Conservation (phyloP, 805 yeast species). For the Saccharomyces paradoxus region DNA sequence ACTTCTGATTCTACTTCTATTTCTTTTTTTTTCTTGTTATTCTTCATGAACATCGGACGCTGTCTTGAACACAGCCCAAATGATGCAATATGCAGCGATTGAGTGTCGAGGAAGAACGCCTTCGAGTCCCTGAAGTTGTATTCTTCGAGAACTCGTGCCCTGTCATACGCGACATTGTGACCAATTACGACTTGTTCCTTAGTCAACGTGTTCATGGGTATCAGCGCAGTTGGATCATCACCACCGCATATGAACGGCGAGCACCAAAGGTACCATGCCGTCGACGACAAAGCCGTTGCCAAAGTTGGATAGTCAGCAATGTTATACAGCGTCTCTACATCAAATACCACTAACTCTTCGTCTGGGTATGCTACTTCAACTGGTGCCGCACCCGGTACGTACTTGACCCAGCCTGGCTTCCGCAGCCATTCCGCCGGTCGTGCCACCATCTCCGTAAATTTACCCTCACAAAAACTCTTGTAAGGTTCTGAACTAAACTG, state of each 20-base stretch:
- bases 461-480: constrained; percentile 38
- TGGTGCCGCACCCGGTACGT: constrained; percentile 48
- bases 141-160: constrained; percentile 81
- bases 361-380: constrained; percentile 55
- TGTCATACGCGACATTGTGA: constrained; percentile 83
- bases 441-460: constrained; percentile 34
- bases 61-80: constrained; percentile 92
- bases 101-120: constrained; percentile 80
- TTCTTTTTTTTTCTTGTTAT: constrained; percentile 32
- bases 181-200: constrained; percentile 65
- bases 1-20: constrained; percentile 8
- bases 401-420: constrained; percentile 75
- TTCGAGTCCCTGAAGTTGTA: constrained; percentile 59
- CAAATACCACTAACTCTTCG: constrained; percentile 73
- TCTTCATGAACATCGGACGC: constrained; percentile 66
- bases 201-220: constrained; percentile 57
- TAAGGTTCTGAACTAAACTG: constrained; percentile 52
- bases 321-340: constrained; percentile 80
- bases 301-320: constrained; percentile 64
- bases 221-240: constrained; percentile 42
- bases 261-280: constrained; percentile 93
- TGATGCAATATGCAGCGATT: constrained; percentile 85
- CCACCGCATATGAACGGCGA: constrained; percentile 61
- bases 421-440: constrained; percentile 48
- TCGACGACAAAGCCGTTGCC: constrained; percentile 68